Conservation (phyloP, 208 protist genomes). For the Trypanosoma rangeli region DNA sequence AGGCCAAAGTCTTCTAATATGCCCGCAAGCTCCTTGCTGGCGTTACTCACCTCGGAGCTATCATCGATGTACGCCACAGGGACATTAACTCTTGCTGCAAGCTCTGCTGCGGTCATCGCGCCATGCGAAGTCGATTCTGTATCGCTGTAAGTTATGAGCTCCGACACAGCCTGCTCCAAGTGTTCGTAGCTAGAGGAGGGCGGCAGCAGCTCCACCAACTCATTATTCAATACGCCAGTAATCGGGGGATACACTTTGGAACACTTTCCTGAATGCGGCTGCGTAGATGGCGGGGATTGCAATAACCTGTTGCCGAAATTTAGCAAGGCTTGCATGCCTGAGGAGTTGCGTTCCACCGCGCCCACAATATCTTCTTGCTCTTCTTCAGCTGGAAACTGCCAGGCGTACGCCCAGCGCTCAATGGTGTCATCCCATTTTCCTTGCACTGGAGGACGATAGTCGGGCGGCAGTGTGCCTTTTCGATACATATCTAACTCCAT, state of each 20-base stretch:
- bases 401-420: conserved; percentile 90
- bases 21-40: conserved; percentile 69
- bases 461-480: conserved; percentile 65
- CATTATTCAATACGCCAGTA: not conserved
- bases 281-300: conserved; percentile 24
- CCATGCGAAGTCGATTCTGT: not conserved
- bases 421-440: conserved; percentile 92
- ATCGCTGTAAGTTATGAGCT: conserved; percentile 11
- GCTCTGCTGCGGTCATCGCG: conserved; percentile 39
- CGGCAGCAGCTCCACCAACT: not conserved
- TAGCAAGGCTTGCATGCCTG: conserved; percentile 57
- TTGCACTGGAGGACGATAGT: conserved; percentile 83
- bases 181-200: conserved; percentile 34
- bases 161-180: conserved; percentile 41
- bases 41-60: conserved; percentile 67
- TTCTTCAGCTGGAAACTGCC: conserved; percentile 90
- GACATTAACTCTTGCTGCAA: conserved; percentile 50
- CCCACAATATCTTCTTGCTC: conserved; percentile 56
- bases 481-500: conserved; percentile 86
- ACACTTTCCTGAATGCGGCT: conserved; percentile 40
- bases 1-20: conserved; percentile 63
- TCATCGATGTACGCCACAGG: conserved; percentile 89
- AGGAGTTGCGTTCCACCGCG: conserved; percentile 49
- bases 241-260: conserved; percentile 46
- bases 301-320: conserved; percentile 64